These are phyloP conservation scores for Singerocomus inundabilis DNA, from an alignment of 1,284 basidiomycete genomes.

Conservation along the genomic window DNA sequence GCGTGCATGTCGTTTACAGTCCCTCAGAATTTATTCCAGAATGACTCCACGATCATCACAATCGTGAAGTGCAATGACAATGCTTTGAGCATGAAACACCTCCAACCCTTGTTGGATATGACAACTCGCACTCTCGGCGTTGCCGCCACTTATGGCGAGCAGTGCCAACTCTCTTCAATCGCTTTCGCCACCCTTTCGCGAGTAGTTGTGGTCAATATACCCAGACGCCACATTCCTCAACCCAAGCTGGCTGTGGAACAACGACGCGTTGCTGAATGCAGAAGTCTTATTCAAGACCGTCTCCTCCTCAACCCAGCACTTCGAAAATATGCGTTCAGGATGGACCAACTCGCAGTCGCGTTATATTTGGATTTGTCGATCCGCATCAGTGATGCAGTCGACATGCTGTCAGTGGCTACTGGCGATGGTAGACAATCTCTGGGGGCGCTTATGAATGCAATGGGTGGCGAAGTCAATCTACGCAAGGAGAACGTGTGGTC, in stretches of 20 bases:
- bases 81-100: conserved; percentile 19
- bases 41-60: conserved; percentile 17
- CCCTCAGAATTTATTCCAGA: conserved; percentile 33
- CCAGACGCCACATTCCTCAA: conserved; percentile 13
- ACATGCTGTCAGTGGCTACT: conserved; percentile 40
- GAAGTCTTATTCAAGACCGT: conserved; percentile 27
- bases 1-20: conserved; percentile 22
- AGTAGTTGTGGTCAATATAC: conserved; percentile 35
- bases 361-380: conserved; percentile 42
- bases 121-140: conserved; percentile 33
- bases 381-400: conserved; percentile 41
- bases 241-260: conserved; percentile 6
- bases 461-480: conserved; percentile 37
- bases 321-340: conserved; percentile 41
- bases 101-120: conserved; percentile 30
- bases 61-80: conserved; percentile 26
- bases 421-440: conserved; percentile 32
- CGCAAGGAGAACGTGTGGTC: conserved; percentile 31
- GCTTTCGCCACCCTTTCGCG: conserved; percentile 37
- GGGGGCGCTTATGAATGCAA: conserved; percentile 37
- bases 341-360: conserved; percentile 43
- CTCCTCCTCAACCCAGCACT: conserved; percentile 33
- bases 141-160: conserved; percentile 38
- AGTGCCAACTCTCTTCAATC: conserved; percentile 34
- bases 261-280: conserved; percentile 23